Evolutionary conservation across 192 early-diverging fungal genomes (phyloP).

Genomic region (Obelidium mucronatum): DNA sequence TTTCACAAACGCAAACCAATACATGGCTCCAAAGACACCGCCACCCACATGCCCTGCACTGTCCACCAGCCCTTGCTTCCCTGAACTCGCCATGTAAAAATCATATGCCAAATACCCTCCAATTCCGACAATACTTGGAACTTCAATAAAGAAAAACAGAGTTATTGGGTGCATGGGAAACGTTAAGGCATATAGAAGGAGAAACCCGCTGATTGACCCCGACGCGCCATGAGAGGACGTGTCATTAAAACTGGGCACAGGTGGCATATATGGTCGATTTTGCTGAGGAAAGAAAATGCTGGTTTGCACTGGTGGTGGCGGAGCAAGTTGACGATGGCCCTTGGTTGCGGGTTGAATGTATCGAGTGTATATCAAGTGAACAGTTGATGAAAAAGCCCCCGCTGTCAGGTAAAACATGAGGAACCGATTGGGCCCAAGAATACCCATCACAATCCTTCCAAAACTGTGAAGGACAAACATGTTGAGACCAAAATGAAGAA

Average conservation of each 20-base stretch:
- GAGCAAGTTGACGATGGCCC: background rate
- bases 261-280: background rate
- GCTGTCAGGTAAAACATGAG: slow-evolving; percentile 44
- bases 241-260: background rate
- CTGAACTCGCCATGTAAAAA: slow-evolving; percentile 39
- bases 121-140: slow-evolving; percentile 44
- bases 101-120: slow-evolving; percentile 51
- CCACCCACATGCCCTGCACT: slow-evolving; percentile 52
- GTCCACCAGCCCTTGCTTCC: slow-evolving; percentile 38
- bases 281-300: background rate
- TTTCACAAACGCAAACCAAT: slow-evolving; percentile 40
- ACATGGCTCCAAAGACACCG: slow-evolving; percentile 39
- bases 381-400: slow-evolving; percentile 34
- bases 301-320: background rate
- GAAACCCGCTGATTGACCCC: slow-evolving; percentile 38
- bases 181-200: slow-evolving; percentile 41
- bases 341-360: slow-evolving; percentile 24
- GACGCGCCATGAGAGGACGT: slow-evolving; percentile 42
- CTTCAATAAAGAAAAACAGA: slow-evolving; percentile 43
- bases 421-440: slow-evolving; percentile 42
- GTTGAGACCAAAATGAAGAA: slow-evolving; percentile 47
- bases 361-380: slow-evolving; percentile 37
- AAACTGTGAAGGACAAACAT: slow-evolving; percentile 56
- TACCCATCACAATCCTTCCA: slow-evolving; percentile 34
- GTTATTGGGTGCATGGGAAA: slow-evolving; percentile 42